A percentile compares a stretch with the other conserved stretches of the same genome.
Evolutionary conservation across 495 filamentous ascomycete species (phyloP).

Genomic region (Terfezia boudieri): DNA sequence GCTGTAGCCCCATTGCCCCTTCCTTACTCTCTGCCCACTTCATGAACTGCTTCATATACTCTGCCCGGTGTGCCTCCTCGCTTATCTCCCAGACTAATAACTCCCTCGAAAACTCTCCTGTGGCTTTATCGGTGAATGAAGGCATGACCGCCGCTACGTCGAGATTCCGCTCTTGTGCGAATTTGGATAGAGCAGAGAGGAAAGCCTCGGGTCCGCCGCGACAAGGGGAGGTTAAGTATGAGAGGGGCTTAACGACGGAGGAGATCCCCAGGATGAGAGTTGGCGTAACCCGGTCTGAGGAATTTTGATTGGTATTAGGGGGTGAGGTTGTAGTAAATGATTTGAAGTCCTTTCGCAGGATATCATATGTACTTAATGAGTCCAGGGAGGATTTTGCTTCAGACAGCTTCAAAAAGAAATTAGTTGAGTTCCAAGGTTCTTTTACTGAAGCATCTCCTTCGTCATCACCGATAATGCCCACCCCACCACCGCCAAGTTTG

Average conservation of each 20-base stretch:
- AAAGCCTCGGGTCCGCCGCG: slow-evolving; percentile 25
- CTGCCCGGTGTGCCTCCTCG: slow-evolving; percentile 18
- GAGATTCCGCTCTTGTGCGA: slow-evolving; percentile 34
- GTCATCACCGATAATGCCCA: too few relatives aligned
- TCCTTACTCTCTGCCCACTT: slow-evolving; percentile 13
- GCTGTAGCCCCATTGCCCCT: slow-evolving; percentile 21
- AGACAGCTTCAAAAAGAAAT: slow-evolving; percentile 41
- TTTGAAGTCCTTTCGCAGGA: slow-evolving; percentile 83
- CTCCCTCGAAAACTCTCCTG: slow-evolving; percentile 41
- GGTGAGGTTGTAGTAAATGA: slow-evolving; percentile 32
- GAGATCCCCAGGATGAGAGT: slow-evolving; percentile 38
- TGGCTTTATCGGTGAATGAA: slow-evolving; percentile 27
- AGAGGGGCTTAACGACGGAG: not conserved
- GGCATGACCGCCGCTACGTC: slow-evolving; percentile 63
- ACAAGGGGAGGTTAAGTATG: not conserved
- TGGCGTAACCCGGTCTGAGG: too few relatives aligned
- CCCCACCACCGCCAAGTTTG: slow-evolving; percentile 11
- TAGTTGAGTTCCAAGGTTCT: slow-evolving; percentile 29
- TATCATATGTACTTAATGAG: slow-evolving; percentile 41
- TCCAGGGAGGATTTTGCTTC: slow-evolving; percentile 51
- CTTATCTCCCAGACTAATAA: slow-evolving; percentile 44
- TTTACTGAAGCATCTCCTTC: slow-evolving; percentile 6
- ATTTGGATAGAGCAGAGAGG: slow-evolving; percentile 27
- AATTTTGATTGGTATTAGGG: not conserved
- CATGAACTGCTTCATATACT: slow-evolving; percentile 32